phyloP scores from a whole-genome alignment of 2,329 filamentous ascomycete species.

The Monosporascus cannonballus region DNA sequence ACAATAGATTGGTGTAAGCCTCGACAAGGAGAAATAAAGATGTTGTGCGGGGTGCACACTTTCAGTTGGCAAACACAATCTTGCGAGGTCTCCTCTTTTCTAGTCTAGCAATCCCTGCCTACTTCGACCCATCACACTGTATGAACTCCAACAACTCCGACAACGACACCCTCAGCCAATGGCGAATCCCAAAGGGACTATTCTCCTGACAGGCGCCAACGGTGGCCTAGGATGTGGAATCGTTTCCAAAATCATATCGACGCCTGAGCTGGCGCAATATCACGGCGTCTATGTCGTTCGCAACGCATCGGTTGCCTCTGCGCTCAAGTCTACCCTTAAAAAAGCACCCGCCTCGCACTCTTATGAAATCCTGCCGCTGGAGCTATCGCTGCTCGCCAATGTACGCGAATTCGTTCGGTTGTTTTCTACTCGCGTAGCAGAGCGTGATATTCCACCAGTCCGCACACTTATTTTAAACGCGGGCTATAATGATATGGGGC shows the following conservation, averaged over 20 bases:
- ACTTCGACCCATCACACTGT: too few species aligned
- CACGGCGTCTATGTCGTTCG: neutral
- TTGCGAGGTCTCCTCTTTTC: too few species aligned
- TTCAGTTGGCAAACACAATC: too few species aligned
- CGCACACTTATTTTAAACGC: constrained; percentile 20
- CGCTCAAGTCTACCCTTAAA: neutral
- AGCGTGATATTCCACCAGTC: constrained; percentile 16
- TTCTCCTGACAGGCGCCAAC: constrained; percentile 1
- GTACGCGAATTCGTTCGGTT: neutral
- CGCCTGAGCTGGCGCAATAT: neutral
- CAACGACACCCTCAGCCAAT: neutral
- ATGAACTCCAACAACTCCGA: too few species aligned
- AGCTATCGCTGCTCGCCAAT: neutral
- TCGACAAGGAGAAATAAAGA: too few species aligned
- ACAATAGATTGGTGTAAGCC: too few species aligned
- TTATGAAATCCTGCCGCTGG: neutral
- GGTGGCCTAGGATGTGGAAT: neutral
- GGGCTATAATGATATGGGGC: constrained; percentile 8
- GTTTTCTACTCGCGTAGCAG: neutral
- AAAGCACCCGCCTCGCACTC: neutral
- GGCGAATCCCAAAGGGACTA: neutral
- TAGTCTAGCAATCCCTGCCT: too few species aligned
- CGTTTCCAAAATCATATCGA: neutral
- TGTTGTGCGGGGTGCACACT: too few species aligned
- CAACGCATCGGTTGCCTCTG: neutral